Evolutionary conservation across 345 rosid genomes (phyloP), one percentile per base, ranked within the genome.

Genomic region (Psidium guajava): DNA sequence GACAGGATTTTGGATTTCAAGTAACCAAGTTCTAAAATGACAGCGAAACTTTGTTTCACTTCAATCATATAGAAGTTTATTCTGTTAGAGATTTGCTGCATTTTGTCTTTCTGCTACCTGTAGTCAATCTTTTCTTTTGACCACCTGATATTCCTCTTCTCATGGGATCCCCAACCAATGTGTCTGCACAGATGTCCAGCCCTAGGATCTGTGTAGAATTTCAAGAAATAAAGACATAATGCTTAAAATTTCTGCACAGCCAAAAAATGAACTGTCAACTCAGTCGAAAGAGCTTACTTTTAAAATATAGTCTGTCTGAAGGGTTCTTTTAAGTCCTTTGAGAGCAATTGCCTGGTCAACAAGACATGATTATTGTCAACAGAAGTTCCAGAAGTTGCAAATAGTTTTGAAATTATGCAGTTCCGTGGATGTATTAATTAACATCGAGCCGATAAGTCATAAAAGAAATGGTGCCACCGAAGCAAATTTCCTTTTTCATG

Each of bases 91-190:
- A 85, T 58, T 21, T 50, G 57, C 56, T 82, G 20, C 64, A 54
- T 85, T 22, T n/a, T 58, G 2, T 83, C 53, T 49, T 54, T 40
- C 15, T 25, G 36, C 16, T 86, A 92, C 94, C 94, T 81, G 92
- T 92, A 11, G 93, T 91, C 82, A 92, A 54, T 44, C 94, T 81
- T 82, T 90, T 92, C 86, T 91, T 92, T 74, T 92, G 92, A 27
- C 94, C 93, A 53, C 93, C 94, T 12, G 94, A 92, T 27, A 91
- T 89, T 49, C 94, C 93, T 86, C 93, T 86, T 85, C 84, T 87
- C 90, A 91, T 88, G 82, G 61, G 87, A 87, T 91, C 88, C 36
- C 94, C 93, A 40, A 92, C 92, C 53, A 91, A 11, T 57, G 92
- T 92, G 50, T 89, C 93, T 3, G 90, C 92, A 85, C 93, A 92